Evolutionary conservation across 1,284 basidiomycete genomes (phyloP).

Genomic region (Apiotrichum akiyoshidainum): DNA sequence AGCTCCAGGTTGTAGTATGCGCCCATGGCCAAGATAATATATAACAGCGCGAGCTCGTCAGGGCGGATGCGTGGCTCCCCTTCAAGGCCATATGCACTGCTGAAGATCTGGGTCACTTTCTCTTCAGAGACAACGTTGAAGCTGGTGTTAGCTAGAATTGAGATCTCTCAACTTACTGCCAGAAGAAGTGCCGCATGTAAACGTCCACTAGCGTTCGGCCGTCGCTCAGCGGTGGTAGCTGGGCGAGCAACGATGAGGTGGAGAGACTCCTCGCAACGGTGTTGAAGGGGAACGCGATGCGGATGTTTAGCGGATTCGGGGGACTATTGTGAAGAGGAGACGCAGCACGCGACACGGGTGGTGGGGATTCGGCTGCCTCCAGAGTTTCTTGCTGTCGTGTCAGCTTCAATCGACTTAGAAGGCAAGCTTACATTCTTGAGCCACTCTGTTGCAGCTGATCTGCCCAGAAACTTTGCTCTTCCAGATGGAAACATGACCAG

Average conservation of each 20-base stretch:
- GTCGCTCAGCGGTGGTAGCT: constrained; percentile 27
- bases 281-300: constrained; percentile 14
- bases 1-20: constrained; percentile 38
- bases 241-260: constrained; percentile 11
- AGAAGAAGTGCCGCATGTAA: constrained; percentile 31
- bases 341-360: constrained; percentile 1
- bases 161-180: constrained; percentile 21
- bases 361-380: constrained; percentile 2
- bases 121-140: constrained; percentile 24
- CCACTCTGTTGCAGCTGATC: constrained; percentile 36
- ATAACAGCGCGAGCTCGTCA: constrained; percentile 34
- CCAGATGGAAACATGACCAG: constrained; percentile 30
- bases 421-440: constrained; percentile 30
- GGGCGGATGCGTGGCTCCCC: background rate
- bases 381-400: constrained; percentile 22
- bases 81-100: constrained; percentile 13
- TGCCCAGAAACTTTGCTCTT: constrained; percentile 31
- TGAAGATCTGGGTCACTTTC: constrained; percentile 24
- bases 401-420: background rate
- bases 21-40: constrained; percentile 34
- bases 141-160: constrained; percentile 9
- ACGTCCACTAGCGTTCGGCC: constrained; percentile 26
- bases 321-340: background rate
- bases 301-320: background rate
- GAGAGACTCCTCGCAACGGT: constrained; percentile 1